phyloP scores from a whole-genome alignment of 148 eudicot species.

The Hydrangea macrophylla region DNA sequence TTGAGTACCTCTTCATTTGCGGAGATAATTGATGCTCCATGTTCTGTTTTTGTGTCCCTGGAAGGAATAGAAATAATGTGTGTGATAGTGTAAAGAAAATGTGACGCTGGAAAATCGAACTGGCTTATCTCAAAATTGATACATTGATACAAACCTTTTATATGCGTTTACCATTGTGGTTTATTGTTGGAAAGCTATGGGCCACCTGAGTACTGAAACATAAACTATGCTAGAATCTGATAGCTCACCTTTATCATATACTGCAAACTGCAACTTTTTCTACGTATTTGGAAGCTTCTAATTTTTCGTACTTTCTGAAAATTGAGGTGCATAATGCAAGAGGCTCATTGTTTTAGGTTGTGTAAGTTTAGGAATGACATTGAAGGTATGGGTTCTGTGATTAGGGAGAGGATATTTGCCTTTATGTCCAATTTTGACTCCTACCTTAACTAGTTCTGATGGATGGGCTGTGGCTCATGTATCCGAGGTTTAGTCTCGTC shows the following conservation, averaged over 20 bases:
- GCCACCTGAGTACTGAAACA: background rate
- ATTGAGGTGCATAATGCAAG: no score
- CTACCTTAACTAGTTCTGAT: no score
- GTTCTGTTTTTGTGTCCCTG: background rate
- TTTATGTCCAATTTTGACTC: no score
- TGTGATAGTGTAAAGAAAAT: background rate
- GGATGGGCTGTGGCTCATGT: background rate
- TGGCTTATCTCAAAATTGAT: background rate
- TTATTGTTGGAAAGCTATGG: background rate
- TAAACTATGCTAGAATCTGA: background rate
- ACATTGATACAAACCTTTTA: no score
- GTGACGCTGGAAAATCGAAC: background rate
- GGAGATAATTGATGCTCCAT: background rate
- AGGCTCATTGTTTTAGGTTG: no score
- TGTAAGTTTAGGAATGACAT: no score
- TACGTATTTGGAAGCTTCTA: background rate
- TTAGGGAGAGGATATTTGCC: no score
- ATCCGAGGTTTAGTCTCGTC: background rate
- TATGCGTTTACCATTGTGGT: background rate
- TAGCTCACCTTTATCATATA: background rate
- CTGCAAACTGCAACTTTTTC: background rate
- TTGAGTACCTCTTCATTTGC: background rate
- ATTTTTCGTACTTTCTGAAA: background rate
- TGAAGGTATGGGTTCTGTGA: no score
- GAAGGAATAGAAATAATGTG: background rate